Conservation (phyloP, 768 basidiomycete genomes). For the Phlebiopsis flavidoalba region DNA sequence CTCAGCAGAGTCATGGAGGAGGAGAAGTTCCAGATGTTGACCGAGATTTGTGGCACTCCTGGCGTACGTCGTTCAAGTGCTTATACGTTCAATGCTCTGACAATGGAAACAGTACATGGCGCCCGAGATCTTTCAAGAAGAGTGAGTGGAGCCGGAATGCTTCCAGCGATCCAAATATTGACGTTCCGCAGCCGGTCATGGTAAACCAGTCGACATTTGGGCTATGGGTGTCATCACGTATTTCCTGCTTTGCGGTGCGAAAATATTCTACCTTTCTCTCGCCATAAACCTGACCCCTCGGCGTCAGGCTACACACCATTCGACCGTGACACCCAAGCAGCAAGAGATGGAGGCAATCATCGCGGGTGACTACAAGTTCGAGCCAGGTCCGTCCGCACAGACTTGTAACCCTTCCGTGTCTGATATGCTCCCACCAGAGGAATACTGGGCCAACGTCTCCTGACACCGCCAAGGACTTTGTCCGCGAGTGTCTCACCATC, state of each 20-base stretch:
- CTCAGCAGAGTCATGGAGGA: conserved; percentile 88
- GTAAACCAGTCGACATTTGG: conserved; percentile 94
- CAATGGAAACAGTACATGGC: conserved; percentile 71
- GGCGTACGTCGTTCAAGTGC: conserved; percentile 44
- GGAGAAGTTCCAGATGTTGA: conserved; percentile 79
- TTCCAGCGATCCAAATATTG: background rate
- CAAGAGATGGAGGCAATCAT: conserved; percentile 96
- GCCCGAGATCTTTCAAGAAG: conserved; percentile 93
- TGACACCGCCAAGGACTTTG: conserved; percentile 80
- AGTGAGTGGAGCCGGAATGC: conserved; percentile 41
- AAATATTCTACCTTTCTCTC: background rate
- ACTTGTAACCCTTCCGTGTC: background rate
- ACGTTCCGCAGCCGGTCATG: conserved; percentile 64
- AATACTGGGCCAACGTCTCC: conserved; percentile 87
- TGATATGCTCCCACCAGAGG: conserved; percentile 43
- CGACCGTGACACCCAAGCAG: conserved; percentile 81
- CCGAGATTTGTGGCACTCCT: conserved; percentile 94
- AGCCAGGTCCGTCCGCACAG: conserved; percentile 39
- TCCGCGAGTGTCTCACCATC: conserved; percentile 74
- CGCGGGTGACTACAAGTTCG: conserved; percentile 88
- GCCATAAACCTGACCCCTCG: background rate
- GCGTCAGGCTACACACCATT: conserved; percentile 87
- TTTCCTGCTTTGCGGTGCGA: conserved; percentile 74
- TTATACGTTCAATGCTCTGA: background rate
- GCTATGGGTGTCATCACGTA: conserved; percentile 99